These are phyloP conservation scores for Vanilla planifolia DNA, from an alignment of 106 monocot genomes.

Conservation along the genomic window DNA sequence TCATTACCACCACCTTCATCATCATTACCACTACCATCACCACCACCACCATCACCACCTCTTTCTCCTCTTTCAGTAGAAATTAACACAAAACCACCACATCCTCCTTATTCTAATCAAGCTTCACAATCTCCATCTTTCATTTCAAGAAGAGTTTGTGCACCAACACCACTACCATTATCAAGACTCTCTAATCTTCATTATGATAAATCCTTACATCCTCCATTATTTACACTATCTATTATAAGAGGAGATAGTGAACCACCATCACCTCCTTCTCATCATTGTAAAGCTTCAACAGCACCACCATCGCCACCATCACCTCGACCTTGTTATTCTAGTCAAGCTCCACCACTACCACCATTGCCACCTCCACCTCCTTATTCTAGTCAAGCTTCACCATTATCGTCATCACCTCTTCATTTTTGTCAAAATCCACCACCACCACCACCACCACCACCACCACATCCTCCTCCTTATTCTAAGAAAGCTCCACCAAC, in stretches of 20 bases:
- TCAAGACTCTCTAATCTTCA: no score
- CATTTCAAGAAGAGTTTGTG: not conserved
- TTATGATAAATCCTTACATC: no score
- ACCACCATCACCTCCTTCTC: not conserved
- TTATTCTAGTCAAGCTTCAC: not conserved
- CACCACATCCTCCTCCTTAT: not conserved
- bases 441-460: not conserved
- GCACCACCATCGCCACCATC: not conserved
- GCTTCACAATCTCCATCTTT: not conserved
- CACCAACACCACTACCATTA: not conserved
- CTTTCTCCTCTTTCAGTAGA: not conserved
- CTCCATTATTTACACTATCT: no score
- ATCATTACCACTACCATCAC: not conserved
- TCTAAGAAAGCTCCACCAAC: not conserved
- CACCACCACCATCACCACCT: not conserved
- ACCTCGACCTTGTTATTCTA: not conserved
- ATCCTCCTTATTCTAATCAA: not conserved
- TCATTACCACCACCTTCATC: slow-evolving; percentile 1
- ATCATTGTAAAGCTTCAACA: not conserved
- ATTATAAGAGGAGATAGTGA: no score
- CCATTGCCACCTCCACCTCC: slow-evolving; percentile 13
- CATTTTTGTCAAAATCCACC: not conserved
- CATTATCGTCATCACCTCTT: not conserved
- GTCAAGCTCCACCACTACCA: not conserved
- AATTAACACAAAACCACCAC: not conserved